A percentile compares a stretch with the other conserved stretches of the same genome.
These are phyloP conservation scores for Ricinus communis DNA, from an alignment of 345 rosid species.

Conservation along the genomic window DNA sequence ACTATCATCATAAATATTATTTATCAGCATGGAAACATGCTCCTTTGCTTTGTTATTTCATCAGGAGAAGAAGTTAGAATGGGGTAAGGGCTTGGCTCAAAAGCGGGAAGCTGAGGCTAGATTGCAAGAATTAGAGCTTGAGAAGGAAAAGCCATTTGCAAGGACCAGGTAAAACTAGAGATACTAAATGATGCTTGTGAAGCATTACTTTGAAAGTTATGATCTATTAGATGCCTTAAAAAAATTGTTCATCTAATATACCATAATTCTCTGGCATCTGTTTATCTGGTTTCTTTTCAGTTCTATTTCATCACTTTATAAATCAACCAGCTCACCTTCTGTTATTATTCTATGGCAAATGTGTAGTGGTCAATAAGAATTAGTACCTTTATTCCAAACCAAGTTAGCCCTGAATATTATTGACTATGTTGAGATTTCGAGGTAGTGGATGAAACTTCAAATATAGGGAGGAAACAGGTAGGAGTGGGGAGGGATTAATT, in stretches of 20 bases:
- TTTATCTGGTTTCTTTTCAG: background rate
- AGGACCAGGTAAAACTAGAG: constrained; percentile 58
- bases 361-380: background rate
- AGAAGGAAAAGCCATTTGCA: constrained; percentile 90
- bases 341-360: background rate
- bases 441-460: background rate
- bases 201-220: background rate
- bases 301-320: background rate
- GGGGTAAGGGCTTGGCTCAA: constrained; percentile 99
- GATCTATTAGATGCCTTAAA: background rate
- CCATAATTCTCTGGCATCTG: too few relatives aligned
- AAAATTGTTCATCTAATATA: too few relatives aligned
- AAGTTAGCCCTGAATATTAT: background rate
- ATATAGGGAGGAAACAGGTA: background rate
- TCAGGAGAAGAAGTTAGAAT: constrained; percentile 83
- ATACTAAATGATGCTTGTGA: background rate
- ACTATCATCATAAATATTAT: too few relatives aligned
- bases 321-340: background rate
- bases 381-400: background rate
- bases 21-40: background rate
- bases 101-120: constrained; percentile 84
- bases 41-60: background rate
- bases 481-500: background rate
- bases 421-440: background rate
- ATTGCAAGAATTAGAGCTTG: constrained; percentile 66